Evolutionary conservation across 345 rosid genomes (phyloP), one percentile per base, ranked within the genome.

Genomic region (Linum tenue): DNA sequence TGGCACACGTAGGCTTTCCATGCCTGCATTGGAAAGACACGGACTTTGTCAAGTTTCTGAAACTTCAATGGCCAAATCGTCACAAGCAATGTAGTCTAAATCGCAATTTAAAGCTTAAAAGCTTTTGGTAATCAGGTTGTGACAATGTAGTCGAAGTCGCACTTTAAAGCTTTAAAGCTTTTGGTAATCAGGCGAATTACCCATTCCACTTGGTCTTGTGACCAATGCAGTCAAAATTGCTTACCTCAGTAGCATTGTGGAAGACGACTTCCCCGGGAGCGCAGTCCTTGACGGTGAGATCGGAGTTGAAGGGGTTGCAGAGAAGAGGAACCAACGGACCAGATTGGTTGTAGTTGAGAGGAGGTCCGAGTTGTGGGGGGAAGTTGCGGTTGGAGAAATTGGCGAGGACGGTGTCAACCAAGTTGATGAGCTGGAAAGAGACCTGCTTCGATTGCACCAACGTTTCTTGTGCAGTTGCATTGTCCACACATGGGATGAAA

Each of bases 311-410:
- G 12, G 78, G 81, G 59, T 70, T 68, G 17, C 81, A 68, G 17
- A 73, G 70, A n/a, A 71, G 8, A 43, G 81, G 78, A 16, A 73
- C 73, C 55, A 44, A 55, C 0, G 75, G 78, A 68, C 75, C 81
- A 1, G 78, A 70, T 36, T 73, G 81, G 55, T 78, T 78, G 64
- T 74, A 74, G 37, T 78, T 69, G 2, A 17, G 7, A 1, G 73
- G 68, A 3, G 73, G 64, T 9, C 64, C 50, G 31, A 57, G 17
- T 59, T 35, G 55, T 5, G 68, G 68, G 7, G 73, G 64, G 53
- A 48, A 48, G 55, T 71, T 16, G 2, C 16, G 35, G 43, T 78
- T 74, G 67, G 73, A 48, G 43, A 73, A 70, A 43, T 62, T 57
- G 37, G 63, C 37, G 60, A 78, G 66, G 76, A 73, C 62, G 14